Evolutionary conservation across 331 rosid genomes (phyloP), one percentile per base, ranked within the genome.

Genomic region (Malus hybrid): DNA sequence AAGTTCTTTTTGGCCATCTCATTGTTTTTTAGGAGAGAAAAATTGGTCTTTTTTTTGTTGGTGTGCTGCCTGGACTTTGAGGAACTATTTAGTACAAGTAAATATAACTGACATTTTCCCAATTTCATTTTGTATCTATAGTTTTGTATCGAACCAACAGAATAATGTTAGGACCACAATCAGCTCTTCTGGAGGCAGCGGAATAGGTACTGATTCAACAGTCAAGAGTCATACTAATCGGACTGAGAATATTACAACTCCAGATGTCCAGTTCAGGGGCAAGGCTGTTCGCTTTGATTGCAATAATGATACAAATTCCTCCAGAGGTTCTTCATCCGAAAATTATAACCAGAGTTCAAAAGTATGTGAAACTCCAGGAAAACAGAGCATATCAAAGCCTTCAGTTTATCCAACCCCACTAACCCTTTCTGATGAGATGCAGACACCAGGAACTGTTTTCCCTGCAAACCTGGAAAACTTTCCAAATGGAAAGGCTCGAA

Each of bases 381-480:
- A 86, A 76, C 87, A 81, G 75, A 87, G 85, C 83, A 78, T 84
- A 65, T 64, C 78, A 59, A 87, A 80, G 84, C 67, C 46, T 74
- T 87, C 87, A 55, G 93, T 92, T 57, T 84, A 85, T 85, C 93
- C 97, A 65, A 95, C 97, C 33, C 99, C 98, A 9, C 73, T 80
- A 83, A 90, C 88, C 83, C 87, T 92, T 42, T 89, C 87, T 76
- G 96, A 87, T 1, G 94, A 89, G 77, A 88, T 95, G 93, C 97
- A 92, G 86, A 95, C 98, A 33, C 98, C 99, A 29, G 99, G 99
- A 83, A 95, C 99, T 12, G 90, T 84, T 74, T 92, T 83, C 62
- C 98, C 98, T 12, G 75, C 91, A 75, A 79, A 90, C 79, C 32
- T 79, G 60, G 90, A 87, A 77, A 73, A 78, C 57, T 76, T 79